These are phyloP conservation scores for Akanthomyces lecanii DNA, from an alignment of 2,329 filamentous ascomycete species.

Conservation along the genomic window DNA sequence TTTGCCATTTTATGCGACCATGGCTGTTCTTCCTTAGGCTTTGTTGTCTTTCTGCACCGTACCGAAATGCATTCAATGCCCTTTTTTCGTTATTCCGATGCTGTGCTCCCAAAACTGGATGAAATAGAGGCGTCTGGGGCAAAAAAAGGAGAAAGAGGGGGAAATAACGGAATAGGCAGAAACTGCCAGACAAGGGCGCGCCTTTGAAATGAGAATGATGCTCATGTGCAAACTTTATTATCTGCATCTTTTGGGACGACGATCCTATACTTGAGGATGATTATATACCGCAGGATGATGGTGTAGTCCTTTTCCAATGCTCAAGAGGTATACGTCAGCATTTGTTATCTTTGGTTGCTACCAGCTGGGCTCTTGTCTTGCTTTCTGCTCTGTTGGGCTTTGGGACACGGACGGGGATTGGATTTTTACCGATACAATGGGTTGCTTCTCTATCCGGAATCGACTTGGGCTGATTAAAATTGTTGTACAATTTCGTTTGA, in stretches of 20 bases:
- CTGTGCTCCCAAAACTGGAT: slow-evolving; percentile 21
- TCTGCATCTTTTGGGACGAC: not conserved
- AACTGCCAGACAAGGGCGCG: not conserved
- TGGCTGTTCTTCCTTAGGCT: not conserved
- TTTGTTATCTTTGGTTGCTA: slow-evolving; percentile 8
- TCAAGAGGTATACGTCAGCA: not conserved
- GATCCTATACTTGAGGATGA: not conserved
- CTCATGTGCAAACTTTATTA: not conserved
- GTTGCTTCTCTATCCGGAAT: not conserved
- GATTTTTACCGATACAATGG: not conserved
- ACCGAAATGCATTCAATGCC: slow-evolving; percentile 2
- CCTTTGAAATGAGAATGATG: not conserved
- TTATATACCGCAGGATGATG: not conserved
- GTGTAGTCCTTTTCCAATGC: not conserved
- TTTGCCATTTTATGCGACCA: slow-evolving; percentile 26
- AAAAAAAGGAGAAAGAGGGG: slow-evolving; percentile 14
- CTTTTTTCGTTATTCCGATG: slow-evolving; percentile 43
- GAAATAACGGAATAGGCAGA: not conserved
- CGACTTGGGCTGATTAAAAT: slow-evolving; percentile 14
- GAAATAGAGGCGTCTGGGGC: slow-evolving; percentile 38
- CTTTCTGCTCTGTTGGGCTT: not conserved
- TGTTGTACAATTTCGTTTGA: slow-evolving; percentile 18
- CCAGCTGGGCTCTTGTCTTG: not conserved
- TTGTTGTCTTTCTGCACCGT: not conserved
- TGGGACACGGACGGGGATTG: not conserved